Conservation (phyloP, 2,329 filamentous ascomycete species). For the Hymenoscyphus albidus region DNA sequence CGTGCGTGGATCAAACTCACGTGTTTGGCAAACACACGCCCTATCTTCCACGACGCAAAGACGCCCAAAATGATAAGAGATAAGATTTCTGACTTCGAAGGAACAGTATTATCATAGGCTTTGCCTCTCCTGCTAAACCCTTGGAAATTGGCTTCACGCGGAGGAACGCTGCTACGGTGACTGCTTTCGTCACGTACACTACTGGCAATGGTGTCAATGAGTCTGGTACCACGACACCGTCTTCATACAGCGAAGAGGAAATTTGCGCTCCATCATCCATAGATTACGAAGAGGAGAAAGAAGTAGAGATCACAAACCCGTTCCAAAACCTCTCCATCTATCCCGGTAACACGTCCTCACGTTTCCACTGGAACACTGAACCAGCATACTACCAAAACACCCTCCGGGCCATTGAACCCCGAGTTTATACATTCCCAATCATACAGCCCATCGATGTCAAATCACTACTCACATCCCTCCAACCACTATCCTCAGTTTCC, state of each 20-base stretch:
- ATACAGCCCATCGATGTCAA: background rate
- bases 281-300: background rate
- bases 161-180: background rate
- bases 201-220: background rate
- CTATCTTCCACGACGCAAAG: background rate
- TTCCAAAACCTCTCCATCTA: background rate
- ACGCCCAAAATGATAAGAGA: background rate
- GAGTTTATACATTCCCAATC: background rate
- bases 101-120: background rate
- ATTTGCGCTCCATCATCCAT: background rate
- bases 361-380: background rate
- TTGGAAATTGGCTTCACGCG: background rate
- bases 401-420: background rate
- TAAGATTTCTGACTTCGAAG: background rate
- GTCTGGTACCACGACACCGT: background rate
- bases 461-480: background rate
- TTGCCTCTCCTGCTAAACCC: background rate
- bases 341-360: background rate
- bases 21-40: background rate
- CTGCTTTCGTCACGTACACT: background rate
- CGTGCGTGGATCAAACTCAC: background rate
- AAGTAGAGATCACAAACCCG: background rate
- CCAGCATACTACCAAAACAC: background rate
- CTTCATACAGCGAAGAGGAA: background rate
- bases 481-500: background rate